Percentiles rank a stretch among this genome's conserved stretches.
Conservation (phyloP, 352 stramenopile species). For the Aphanomyces euteiches region DNA sequence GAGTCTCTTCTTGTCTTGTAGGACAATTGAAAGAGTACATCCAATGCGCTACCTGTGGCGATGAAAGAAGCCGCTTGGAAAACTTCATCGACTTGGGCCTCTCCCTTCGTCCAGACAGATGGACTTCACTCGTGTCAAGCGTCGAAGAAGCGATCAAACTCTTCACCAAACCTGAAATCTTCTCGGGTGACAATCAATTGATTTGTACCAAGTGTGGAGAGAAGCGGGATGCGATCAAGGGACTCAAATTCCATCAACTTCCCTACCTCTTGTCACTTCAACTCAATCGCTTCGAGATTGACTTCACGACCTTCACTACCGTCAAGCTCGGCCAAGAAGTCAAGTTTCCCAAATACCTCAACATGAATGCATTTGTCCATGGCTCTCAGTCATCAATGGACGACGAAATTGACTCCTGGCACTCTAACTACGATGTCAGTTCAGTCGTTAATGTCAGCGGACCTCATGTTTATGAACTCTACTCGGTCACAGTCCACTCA, state of each 20-base stretch:
- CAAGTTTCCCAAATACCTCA: constrained; percentile 86
- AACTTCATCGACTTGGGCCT: constrained; percentile 88
- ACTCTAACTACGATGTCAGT: constrained; percentile 56
- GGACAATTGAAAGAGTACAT: constrained; percentile 86
- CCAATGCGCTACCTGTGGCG: constrained; percentile 74
- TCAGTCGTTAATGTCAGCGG: constrained; percentile 57
- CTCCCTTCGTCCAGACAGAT: constrained; percentile 84
- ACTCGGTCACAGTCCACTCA: constrained; percentile 90
- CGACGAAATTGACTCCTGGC: constrained; percentile 74
- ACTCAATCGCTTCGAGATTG: constrained; percentile 89
- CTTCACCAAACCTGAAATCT: constrained; percentile 78
- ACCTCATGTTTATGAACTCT: constrained; percentile 86
- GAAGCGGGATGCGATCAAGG: constrained; percentile 88
- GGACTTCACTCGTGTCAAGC: constrained; percentile 72
- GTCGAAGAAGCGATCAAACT: constrained; percentile 85
- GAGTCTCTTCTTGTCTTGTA: constrained; percentile 25
- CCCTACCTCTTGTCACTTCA: constrained; percentile 88
- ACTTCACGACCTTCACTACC: constrained; percentile 82
- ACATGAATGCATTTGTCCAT: constrained; percentile 85
- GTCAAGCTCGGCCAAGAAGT: constrained; percentile 85
- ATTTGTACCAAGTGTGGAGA: constrained; percentile 74
- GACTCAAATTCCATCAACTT: constrained; percentile 84
- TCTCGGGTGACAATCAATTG: constrained; percentile 89
- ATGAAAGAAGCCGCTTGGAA: constrained; percentile 81
- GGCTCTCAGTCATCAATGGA: constrained; percentile 7